Evolutionary conservation across 139 green algal genomes (phyloP), one percentile per base, ranked within the genome.

Genomic region (Coelastrella sp.): DNA sequence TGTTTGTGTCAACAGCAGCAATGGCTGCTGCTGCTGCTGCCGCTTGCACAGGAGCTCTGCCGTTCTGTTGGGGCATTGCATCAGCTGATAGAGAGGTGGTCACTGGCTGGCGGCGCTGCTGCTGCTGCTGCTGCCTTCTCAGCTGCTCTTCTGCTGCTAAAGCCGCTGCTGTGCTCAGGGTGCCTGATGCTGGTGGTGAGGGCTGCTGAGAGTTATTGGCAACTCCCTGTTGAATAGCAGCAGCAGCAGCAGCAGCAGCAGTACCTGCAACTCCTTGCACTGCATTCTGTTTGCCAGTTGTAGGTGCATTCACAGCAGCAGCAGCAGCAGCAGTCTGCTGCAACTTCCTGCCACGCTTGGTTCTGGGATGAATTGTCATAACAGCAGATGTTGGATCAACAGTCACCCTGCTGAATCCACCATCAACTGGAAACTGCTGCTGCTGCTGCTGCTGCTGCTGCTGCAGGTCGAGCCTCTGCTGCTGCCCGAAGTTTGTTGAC

Each of bases 321-420:
- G 75, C 53, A 59, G 50, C 53, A 35, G 75, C 50, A 51, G 75
- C 13, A 8, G 9, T 7, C 62, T 71, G 62, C 9, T 7, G 7
- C 17, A 71, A 8, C 62, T 23, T 43, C 27, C 62, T n/a, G 7
- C 62, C 62, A 17, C 30, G 38, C 72, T 60, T 57, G 1, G 57
- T 83, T n/a, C 76, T 71, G 32, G 59, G 76, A 66, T 59, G 27
- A 15, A 72, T 35, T 9, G 37, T 83, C 21, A 83, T 30, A 25
- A 32, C 25, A 25, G 50, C 57, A 0, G 73, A 51, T 0, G 34
- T 11, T 4, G 50, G 73, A 23, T 81, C 73, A 48, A 81, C 48
- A 4, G 67, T 19, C 15, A 67, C 41, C 4, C 73, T 27, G 30
- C 48, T 81, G 73, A 50, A 81, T 4, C 73, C 23, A 35, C 67